phyloP scores from a whole-genome alignment of 1,139 yeast genomes.

The Diutina rugosa region DNA sequence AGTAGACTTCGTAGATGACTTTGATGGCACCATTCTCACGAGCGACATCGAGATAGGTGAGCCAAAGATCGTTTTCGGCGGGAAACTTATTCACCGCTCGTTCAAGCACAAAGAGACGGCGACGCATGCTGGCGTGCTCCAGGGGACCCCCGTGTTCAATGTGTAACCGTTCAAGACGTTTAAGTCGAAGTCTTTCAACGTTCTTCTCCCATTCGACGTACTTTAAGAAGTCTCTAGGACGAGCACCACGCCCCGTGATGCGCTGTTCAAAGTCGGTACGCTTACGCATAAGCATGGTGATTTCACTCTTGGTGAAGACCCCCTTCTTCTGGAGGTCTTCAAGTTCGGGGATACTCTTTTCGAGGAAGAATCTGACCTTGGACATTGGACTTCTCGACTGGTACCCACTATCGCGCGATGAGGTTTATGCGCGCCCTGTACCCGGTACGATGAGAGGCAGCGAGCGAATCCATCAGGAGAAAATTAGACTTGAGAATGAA shows the following conservation, averaged over 20 bases:
- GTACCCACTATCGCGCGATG: not conserved
- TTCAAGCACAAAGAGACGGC: constrained; percentile 74
- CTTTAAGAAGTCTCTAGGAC: constrained; percentile 61
- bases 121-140: constrained; percentile 58
- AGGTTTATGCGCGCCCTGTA: not conserved
- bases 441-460: constrained; percentile 32
- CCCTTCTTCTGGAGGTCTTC: constrained; percentile 79
- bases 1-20: constrained; percentile 70
- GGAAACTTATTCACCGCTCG: constrained; percentile 78
- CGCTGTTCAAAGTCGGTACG: constrained; percentile 95
- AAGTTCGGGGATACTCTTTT: constrained; percentile 82
- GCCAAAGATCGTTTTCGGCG: constrained; percentile 68
- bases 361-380: constrained; percentile 64
- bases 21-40: constrained; percentile 64
- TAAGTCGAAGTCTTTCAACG: constrained; percentile 65
- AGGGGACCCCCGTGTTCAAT: constrained; percentile 14
- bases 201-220: constrained; percentile 76
- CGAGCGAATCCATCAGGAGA: not conserved
- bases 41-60: constrained; percentile 60
- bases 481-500: too few species aligned
- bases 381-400: constrained; percentile 15
- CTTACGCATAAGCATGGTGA: constrained; percentile 77
- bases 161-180: constrained; percentile 54
- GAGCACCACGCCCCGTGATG: constrained; percentile 73
- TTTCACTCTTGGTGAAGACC: constrained; percentile 68